Evolutionary conservation across 75 land plant genomes (phyloP).

Genomic region (Larix kaempferi): DNA sequence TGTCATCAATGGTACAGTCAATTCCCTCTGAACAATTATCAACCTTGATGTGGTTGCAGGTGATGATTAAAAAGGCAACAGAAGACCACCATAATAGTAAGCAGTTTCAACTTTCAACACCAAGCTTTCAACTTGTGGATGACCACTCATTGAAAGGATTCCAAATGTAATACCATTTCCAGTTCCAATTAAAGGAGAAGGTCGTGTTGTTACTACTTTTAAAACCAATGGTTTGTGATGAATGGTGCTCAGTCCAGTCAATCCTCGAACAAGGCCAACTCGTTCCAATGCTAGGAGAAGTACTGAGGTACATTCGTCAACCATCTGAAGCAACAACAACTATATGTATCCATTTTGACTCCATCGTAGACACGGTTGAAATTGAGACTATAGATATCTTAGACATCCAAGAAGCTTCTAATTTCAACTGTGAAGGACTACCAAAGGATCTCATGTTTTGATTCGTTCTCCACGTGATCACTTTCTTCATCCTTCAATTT

Average conservation of each 20-base stretch:
- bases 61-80: slow-evolving; percentile 87
- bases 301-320: slow-evolving; percentile 84
- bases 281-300: slow-evolving; percentile 62
- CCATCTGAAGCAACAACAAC: slow-evolving; percentile 98
- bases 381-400: slow-evolving; percentile 78
- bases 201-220: slow-evolving; percentile 83
- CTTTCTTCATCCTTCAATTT: slow-evolving; percentile 10
- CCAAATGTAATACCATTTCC: slow-evolving; percentile 67
- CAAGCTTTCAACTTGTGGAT: slow-evolving; percentile 68
- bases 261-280: slow-evolving; percentile 43
- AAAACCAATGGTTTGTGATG: slow-evolving; percentile 63
- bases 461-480: not conserved
- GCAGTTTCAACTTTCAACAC: slow-evolving; percentile 85
- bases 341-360: slow-evolving; percentile 92
- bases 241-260: slow-evolving; percentile 28
- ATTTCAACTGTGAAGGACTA: too few relatives aligned
- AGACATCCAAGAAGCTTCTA: slow-evolving; percentile 36
- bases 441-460: too few relatives aligned
- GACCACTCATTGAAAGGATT: slow-evolving; percentile 45
- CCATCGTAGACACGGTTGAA: slow-evolving; percentile 70
- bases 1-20: slow-evolving; percentile 40
- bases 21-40: slow-evolving; percentile 66
- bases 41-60: slow-evolving; percentile 68
- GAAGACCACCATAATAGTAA: slow-evolving; percentile 74
- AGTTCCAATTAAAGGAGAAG: slow-evolving; percentile 86